Evolutionary conservation across 2,329 filamentous ascomycete species (phyloP), one percentile per base, ranked within the genome.

Genomic region (Falciphora oryzae): DNA sequence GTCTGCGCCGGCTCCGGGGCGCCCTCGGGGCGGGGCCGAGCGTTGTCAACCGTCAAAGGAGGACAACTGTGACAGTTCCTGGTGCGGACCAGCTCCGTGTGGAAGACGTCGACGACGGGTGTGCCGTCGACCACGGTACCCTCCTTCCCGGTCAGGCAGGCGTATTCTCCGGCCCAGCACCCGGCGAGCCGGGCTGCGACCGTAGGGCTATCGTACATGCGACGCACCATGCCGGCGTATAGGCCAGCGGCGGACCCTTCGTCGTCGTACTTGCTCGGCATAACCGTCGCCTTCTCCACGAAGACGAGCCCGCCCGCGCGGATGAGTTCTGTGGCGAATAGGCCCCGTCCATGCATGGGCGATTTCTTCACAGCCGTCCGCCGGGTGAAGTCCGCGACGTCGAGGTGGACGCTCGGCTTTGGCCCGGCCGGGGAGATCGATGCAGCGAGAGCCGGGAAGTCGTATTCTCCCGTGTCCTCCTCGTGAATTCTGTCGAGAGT

Each of bases 261-360:
- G 27, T 72, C 72, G 65, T 79, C 76, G 69, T 79, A 78, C 64
- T 78, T 75, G 74, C 78, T 80, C 0, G 76, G 76, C 63, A 77
- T 73, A 50, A 75, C 72, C 28, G 75, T 71, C 0, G 78, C 77
- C 68, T 79, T 80, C 66, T 80, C 80, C 50, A 73, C 75, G 22
- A 80, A 74, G 28, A 81, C 71, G 2, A 81, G 59, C 1, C 79
- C 76, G 60, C 79, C 79, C 0, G 75, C 73, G 5, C 68, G 69
- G 59, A 81, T 70, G 59, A 73, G 69, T 25, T 71, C 68, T 0
- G 73, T 71, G 0, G 79, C 77, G 65, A 82, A 81, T 2, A 82
- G 69, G 2, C 79, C 80, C 3, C 75, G 73, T 13, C 80, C 79
- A 68, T 76, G 71, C 31, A 71, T 68, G 0, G 67, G 65, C 5